These are phyloP conservation scores for Termitomyces sp. DNA, from an alignment of 768 basidiomycete species.

Conservation along the genomic window DNA sequence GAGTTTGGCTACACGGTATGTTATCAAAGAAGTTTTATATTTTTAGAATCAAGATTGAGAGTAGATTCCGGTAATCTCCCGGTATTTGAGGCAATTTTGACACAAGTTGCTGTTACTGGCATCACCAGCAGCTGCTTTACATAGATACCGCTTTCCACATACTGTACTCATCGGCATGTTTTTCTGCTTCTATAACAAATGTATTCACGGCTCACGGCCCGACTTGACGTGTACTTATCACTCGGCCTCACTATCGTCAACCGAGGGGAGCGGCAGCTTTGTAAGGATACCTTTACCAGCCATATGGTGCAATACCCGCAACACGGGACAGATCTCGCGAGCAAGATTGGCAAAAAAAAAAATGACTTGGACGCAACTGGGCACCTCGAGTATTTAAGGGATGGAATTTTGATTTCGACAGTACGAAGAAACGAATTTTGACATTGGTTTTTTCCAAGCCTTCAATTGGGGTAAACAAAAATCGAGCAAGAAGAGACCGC, in stretches of 20 bases:
- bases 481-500: slow-evolving; percentile 2
- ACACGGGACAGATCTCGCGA: neutral
- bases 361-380: too few species aligned
- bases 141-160: too few species aligned
- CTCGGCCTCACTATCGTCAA: neutral
- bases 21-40: too few species aligned
- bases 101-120: too few species aligned
- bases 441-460: neutral
- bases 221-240: neutral
- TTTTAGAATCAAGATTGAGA: too few species aligned
- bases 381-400: neutral
- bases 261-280: slow-evolving; percentile 9
- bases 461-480: neutral
- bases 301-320: neutral
- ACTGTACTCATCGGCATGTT: too few species aligned
- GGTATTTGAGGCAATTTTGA: too few species aligned
- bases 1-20: too few species aligned
- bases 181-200: too few species aligned
- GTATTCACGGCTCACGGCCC: neutral
- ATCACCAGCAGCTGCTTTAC: too few species aligned
- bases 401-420: too few species aligned
- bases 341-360: neutral
- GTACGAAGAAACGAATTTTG: neutral
- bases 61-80: too few species aligned
- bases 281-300: neutral